phyloP scores from a whole-genome alignment of 495 filamentous ascomycete genomes.

The Neurospora sp. region DNA sequence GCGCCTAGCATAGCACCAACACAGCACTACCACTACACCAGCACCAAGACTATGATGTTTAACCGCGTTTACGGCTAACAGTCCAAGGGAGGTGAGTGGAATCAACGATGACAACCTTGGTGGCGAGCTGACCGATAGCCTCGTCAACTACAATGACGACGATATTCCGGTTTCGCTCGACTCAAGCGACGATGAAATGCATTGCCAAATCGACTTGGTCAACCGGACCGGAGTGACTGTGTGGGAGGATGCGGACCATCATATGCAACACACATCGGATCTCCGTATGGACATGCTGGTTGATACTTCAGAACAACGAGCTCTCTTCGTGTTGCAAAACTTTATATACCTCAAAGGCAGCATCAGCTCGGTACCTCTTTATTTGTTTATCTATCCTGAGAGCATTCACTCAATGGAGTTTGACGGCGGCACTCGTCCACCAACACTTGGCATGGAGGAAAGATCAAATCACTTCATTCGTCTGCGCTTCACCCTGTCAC shows the following conservation, averaged over 20 bases:
- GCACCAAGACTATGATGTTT: neutral
- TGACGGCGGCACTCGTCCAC: no score
- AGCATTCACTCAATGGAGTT: no score
- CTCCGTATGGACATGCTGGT: no score
- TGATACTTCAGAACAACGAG: no score
- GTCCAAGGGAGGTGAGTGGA: conserved; percentile 3
- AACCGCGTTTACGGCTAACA: conserved; percentile 1
- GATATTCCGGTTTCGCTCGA: neutral
- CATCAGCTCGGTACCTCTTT: no score
- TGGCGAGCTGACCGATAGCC: neutral
- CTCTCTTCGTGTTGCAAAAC: no score
- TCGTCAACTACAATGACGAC: neutral
- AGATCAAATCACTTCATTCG: no score
- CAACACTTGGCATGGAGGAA: no score
- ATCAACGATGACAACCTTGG: neutral
- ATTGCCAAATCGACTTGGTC: neutral
- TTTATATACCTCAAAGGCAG: no score
- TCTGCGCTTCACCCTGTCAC: no score
- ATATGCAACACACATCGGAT: neutral
- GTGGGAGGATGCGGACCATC: neutral
- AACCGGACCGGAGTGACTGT: neutral
- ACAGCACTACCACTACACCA: neutral
- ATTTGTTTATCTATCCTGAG: no score
- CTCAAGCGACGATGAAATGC: conserved; percentile 3
- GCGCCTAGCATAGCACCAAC: neutral